Percentiles rank a stretch among this genome's conserved stretches.
phyloP scores from a whole-genome alignment of 2,329 filamentous ascomycete species.

The Blastomyces parvus region DNA sequence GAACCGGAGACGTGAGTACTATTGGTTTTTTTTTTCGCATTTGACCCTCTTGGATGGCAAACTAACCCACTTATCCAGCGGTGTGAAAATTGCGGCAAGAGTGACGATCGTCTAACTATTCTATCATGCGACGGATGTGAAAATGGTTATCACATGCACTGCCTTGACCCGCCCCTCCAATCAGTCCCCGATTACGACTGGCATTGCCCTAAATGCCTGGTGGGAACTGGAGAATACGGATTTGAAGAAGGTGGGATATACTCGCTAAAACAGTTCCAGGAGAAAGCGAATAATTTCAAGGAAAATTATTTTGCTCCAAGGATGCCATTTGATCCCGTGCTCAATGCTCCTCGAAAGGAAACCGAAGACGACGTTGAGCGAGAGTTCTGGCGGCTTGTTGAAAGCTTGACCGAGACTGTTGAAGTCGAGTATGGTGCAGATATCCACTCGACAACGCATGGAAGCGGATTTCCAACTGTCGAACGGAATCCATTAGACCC shows the following conservation, averaged over 20 bases:
- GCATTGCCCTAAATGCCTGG: slow-evolving; percentile 91
- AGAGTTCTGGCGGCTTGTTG: slow-evolving; percentile 93
- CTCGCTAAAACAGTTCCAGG: slow-evolving; percentile 89
- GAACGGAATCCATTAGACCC: slow-evolving; percentile 81
- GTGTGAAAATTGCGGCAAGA: slow-evolving; percentile 78
- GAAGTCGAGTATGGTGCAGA: slow-evolving; percentile 98
- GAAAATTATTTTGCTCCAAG: slow-evolving; percentile 85
- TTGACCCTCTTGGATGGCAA: slow-evolving; percentile 8
- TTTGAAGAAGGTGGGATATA: slow-evolving; percentile 96
- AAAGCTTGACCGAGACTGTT: slow-evolving; percentile 87
- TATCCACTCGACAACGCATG: slow-evolving; percentile 95
- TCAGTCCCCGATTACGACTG: slow-evolving; percentile 75
- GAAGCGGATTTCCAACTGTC: slow-evolving; percentile 89
- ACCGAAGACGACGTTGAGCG: slow-evolving; percentile 92
- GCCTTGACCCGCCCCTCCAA: slow-evolving; percentile 76
- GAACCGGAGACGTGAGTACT: slow-evolving; percentile 47
- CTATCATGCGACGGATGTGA: slow-evolving; percentile 89
- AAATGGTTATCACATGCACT: slow-evolving; percentile 73
- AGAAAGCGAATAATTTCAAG: slow-evolving; percentile 92
- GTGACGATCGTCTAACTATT: slow-evolving; percentile 60
- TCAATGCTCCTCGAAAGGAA: slow-evolving; percentile 69
- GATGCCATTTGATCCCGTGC: slow-evolving; percentile 75
- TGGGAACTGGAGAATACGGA: slow-evolving; percentile 92
- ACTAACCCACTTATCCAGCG: slow-evolving; percentile 43
- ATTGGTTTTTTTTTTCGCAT: slow-evolving; percentile 6